Evolutionary conservation across 768 basidiomycete genomes (phyloP), one percentile per base, ranked within the genome.

Genomic region (Suillus brevipes): DNA sequence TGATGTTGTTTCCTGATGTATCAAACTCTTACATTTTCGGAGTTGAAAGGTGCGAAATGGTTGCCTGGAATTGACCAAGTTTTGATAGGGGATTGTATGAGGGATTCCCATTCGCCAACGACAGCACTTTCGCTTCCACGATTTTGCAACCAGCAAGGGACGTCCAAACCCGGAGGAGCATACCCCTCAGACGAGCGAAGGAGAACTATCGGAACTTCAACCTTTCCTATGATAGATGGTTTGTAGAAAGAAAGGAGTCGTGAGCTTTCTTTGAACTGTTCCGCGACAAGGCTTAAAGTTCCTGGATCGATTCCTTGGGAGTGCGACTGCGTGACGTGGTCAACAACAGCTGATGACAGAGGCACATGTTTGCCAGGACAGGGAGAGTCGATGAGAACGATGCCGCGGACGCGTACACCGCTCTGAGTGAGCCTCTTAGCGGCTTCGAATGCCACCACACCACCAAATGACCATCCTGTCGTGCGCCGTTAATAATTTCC

Each of bases 391-490:
- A 92, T 87, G 65, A 91, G 77, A 10, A 91, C 67, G 52, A 92
- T 77, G 0, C 89, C 91, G 60, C 77, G 76, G 25, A 89, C 85
- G 1, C 67, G 59, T 10, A 82, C 68, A 3, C 83, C 85, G 6
- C 70, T 77, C 1, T 59, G 18, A 14, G 14, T 6, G 20, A 91
- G 81, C 34, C 84, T 83, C 0, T 80, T 81, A 20, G 87, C 84
- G 3, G 85, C 76, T 69, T 91, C 90, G 68, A 85, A 91, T 0
- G 90, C 89, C 0, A 85, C 84, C 5, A 90, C 85, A 2, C 90
- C 90, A 14, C 90, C 90, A 67, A 92, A 89, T 3, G 90, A 92
- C 90, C 90, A 92, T 0, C 90, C 90, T 91, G 62, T 38, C 2
- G 12, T 58, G 38, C 57, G 0, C 25, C 38, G 18, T 58, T 40